Evolutionary conservation across 495 filamentous ascomycete species (phyloP).

Genomic region (Hypoxylon crocopeplum): DNA sequence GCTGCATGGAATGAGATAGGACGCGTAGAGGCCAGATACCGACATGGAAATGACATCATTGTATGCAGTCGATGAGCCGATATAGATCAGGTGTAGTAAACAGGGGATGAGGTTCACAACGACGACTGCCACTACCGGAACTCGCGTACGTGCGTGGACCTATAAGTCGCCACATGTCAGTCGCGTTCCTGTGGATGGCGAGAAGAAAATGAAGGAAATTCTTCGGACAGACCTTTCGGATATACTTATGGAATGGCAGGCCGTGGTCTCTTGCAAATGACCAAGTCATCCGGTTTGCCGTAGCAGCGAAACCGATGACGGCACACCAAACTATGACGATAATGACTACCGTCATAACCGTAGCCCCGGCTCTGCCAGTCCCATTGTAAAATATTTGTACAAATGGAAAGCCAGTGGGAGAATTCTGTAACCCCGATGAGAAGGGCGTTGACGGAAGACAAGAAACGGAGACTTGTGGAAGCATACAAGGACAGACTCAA

Average conservation of each 20-base stretch:
- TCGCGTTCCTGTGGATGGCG: no score
- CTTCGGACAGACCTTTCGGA: constrained; percentile 12
- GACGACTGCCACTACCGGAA: constrained; percentile 60
- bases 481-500: constrained; percentile 44
- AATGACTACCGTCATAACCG: constrained; percentile 54
- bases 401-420: constrained; percentile 60
- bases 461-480: no score
- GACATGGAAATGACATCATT: constrained; percentile 54
- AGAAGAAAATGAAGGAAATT: no score
- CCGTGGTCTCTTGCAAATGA: constrained; percentile 68
- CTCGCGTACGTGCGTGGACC: constrained; percentile 30
- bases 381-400: constrained; percentile 60
- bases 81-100: constrained; percentile 59
- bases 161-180: no score
- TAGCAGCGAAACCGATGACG: constrained; percentile 58
- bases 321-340: constrained; percentile 54
- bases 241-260: constrained; percentile 47
- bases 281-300: constrained; percentile 62
- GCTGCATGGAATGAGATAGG: constrained; percentile 52
- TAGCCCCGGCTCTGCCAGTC: constrained; percentile 51
- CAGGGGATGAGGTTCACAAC: constrained; percentile 46
- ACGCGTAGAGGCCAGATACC: constrained; percentile 48
- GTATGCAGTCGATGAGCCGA: constrained; percentile 53
- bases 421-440: no score
- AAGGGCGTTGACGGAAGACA: no score